Evolutionary conservation across 2,329 filamentous ascomycete genomes (phyloP).

Genomic region (Monilinia fructicola): DNA sequence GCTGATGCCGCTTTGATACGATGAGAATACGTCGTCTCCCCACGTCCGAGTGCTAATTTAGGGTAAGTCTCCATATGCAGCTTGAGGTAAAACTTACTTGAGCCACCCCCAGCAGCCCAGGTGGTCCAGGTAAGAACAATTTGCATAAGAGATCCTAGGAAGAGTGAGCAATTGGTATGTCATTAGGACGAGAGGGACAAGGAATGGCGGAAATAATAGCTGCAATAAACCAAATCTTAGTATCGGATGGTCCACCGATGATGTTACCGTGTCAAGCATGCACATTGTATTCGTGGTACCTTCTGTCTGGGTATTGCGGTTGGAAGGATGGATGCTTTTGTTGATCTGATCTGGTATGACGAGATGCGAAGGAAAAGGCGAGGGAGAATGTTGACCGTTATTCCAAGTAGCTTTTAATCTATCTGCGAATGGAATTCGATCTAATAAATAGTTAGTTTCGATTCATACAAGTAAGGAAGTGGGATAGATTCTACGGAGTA

Average conservation of each 20-base stretch:
- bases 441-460: no score
- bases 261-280: background rate
- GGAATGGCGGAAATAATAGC: background rate
- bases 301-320: background rate
- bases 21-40: background rate
- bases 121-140: background rate
- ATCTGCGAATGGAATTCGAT: no score
- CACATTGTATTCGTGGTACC: constrained; percentile 2
- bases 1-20: background rate
- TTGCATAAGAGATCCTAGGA: constrained; percentile 7
- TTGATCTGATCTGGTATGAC: background rate
- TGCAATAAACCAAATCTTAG: background rate
- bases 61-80: constrained; percentile 2
- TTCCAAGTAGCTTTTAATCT: no score
- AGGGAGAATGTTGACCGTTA: no score
- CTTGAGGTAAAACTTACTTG: constrained; percentile 5
- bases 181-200: background rate
- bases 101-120: constrained; percentile 1
- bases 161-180: background rate
- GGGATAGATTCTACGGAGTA: no score
- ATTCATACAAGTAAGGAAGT: no score
- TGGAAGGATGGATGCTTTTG: background rate
- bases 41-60: constrained; percentile 7
- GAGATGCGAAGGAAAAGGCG: background rate
- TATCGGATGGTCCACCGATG: background rate